Percentiles rank a stretch among this genome's conserved stretches.
These are phyloP conservation scores for Cupressus sempervirens DNA, from an alignment of 75 land plant genomes.

Conservation along the genomic window DNA sequence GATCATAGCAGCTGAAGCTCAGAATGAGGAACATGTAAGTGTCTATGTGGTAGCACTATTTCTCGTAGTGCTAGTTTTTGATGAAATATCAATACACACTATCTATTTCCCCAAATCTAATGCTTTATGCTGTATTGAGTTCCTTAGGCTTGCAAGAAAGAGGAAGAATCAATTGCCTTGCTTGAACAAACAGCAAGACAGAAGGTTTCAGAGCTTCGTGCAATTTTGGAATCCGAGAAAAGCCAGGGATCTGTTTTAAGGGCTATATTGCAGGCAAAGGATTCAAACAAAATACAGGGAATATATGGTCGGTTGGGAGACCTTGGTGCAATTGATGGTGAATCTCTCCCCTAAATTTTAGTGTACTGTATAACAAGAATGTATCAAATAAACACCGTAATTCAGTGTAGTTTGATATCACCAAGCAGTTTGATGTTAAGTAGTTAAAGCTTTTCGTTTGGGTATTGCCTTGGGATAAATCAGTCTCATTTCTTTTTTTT, in stretches of 20 bases:
- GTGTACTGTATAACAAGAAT: neutral
- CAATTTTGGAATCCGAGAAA: constrained; percentile 78
- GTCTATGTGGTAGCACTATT: neutral
- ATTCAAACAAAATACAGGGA: constrained; percentile 75
- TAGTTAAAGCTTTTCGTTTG: neutral
- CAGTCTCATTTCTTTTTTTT: no score
- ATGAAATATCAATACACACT: neutral
- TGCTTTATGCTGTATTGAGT: neutral
- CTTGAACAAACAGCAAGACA: constrained; percentile 84
- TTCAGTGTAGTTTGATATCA: neutral
- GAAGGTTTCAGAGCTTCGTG: constrained; percentile 66
- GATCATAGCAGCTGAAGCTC: constrained; percentile 49
- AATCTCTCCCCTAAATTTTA: constrained; percentile 3
- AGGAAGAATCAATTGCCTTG: constrained; percentile 58
- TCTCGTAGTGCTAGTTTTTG: neutral
- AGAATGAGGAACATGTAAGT: constrained; percentile 58
- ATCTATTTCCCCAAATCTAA: neutral
- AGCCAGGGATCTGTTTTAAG: constrained; percentile 83
- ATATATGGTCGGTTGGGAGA: constrained; percentile 95
- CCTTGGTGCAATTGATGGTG: constrained; percentile 97
- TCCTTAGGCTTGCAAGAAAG: constrained; percentile 48
- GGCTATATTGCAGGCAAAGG: constrained; percentile 82
- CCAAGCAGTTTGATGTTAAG: neutral
- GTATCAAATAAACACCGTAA: neutral
- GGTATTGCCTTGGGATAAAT: neutral